phyloP scores from a whole-genome alignment of 305 asterid genomes.

The Fraxinus greggii region DNA sequence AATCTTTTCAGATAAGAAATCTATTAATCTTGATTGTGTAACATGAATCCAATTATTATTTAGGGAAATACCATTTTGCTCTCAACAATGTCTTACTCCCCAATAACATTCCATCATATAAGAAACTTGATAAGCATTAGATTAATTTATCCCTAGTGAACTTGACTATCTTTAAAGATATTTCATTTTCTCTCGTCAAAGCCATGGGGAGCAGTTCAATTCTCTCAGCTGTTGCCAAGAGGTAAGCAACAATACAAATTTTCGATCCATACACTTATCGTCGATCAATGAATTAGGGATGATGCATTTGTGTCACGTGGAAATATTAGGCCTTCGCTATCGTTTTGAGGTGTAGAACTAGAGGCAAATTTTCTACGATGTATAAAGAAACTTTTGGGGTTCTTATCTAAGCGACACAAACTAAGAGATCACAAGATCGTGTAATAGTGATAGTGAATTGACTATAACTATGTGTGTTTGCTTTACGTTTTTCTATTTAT shows the following conservation, averaged over 20 bases:
- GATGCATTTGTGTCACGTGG: not conserved
- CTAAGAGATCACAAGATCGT: not conserved
- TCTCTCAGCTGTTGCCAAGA: conserved; percentile 15
- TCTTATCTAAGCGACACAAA: not conserved
- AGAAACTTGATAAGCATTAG: not conserved
- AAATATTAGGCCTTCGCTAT: not conserved
- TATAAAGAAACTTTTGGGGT: not conserved
- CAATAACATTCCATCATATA: not conserved
- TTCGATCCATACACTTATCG: not conserved
- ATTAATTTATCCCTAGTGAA: not conserved
- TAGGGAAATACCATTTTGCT: not conserved
- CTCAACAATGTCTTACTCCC: not conserved
- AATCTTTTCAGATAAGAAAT: not conserved
- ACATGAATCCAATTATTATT: no score
- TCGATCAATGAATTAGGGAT: not conserved
- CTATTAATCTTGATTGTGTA: not conserved
- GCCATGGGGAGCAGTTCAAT: conserved; percentile 9
- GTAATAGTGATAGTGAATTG: not conserved
- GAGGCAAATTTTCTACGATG: no score
- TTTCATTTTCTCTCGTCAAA: not conserved
- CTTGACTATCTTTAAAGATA: not conserved
- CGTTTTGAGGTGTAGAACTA: no score
- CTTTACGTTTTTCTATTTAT: not conserved
- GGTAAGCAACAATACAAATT: not conserved
- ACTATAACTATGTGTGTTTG: not conserved